Evolutionary conservation across 805 yeast species (phyloP).

Genomic region (Zygoascus flipseniorum): DNA sequence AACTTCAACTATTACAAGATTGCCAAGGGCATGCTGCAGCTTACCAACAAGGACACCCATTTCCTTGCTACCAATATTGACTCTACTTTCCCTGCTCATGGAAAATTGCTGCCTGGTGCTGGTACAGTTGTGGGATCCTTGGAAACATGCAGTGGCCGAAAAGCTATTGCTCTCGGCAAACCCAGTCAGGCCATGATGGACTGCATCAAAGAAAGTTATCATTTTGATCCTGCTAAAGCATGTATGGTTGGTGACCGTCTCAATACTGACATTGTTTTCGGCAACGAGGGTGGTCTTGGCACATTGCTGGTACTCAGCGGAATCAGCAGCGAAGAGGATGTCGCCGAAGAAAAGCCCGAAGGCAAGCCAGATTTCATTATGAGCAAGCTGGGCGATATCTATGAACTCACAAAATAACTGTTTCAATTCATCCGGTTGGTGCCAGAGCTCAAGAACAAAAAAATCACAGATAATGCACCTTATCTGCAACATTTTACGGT

Average conservation of each 20-base stretch:
- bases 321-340: conserved; percentile 67
- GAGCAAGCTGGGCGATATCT: conserved; percentile 35
- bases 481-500: too few relatives aligned
- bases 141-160: conserved; percentile 65
- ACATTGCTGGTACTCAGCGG: conserved; percentile 88
- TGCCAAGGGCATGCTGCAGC: conserved; percentile 73
- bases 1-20: conserved; percentile 73
- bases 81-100: conserved; percentile 88
- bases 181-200: conserved; percentile 88
- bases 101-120: conserved; percentile 85
- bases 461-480: too few relatives aligned
- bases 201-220: conserved; percentile 62
- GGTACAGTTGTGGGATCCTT: conserved; percentile 82
- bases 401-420: background rate
- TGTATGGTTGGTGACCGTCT: conserved; percentile 94
- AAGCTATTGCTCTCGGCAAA: conserved; percentile 88
- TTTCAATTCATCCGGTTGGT: too few relatives aligned
- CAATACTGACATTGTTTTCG: conserved; percentile 92
- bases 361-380: conserved; percentile 62
- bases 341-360: conserved; percentile 32
- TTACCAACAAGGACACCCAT: conserved; percentile 44
- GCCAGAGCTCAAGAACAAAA: too few relatives aligned
- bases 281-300: conserved; percentile 75
- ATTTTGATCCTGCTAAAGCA: conserved; percentile 46
- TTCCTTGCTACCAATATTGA: conserved; percentile 93